Percentiles rank a stretch among this genome's conserved stretches.
phyloP scores from a whole-genome alignment of 345 rosid genomes.

The Orychophragmus violaceus region DNA sequence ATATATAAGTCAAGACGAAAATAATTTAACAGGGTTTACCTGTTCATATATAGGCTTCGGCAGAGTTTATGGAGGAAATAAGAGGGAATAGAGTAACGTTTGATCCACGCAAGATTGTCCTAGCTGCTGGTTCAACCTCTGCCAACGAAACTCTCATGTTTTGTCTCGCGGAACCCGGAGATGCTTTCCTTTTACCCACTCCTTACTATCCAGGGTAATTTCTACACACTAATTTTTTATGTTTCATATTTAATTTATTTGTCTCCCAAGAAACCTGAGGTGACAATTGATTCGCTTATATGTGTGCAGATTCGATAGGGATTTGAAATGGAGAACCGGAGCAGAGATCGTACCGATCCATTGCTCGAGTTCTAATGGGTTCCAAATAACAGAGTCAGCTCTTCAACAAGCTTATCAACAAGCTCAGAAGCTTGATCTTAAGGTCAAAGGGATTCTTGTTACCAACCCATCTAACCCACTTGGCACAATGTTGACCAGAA shows the following conservation, averaged over 20 bases:
- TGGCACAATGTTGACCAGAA: conserved; percentile 49
- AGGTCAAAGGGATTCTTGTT: conserved; percentile 60
- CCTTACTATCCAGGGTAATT: conserved; percentile 79
- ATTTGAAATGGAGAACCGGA: conserved; percentile 58
- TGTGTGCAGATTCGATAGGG: conserved; percentile 54
- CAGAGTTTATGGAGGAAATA: conserved; percentile 66
- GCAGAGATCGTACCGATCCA: conserved; percentile 52
- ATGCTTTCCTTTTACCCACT: conserved; percentile 68
- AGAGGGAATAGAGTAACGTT: conserved; percentile 62
- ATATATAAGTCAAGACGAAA: background rate
- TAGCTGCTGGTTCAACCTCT: conserved; percentile 74
- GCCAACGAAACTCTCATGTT: conserved; percentile 72
- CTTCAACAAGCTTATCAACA: conserved; percentile 57
- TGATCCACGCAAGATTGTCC: conserved; percentile 47
- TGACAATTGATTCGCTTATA: background rate
- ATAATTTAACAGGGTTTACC: background rate
- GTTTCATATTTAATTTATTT: background rate
- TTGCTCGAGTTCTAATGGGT: conserved; percentile 44
- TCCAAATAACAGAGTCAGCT: conserved; percentile 47
- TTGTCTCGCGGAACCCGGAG: conserved; percentile 61
- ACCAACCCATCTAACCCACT: conserved; percentile 83
- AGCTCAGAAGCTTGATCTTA: conserved; percentile 48
- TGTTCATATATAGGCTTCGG: conserved; percentile 42
- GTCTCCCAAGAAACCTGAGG: conserved; percentile 5
- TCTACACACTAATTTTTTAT: background rate